Base-by-base conservation (phyloP, 805 yeast species). In the Sugiyamaella chiloensis region DNA sequence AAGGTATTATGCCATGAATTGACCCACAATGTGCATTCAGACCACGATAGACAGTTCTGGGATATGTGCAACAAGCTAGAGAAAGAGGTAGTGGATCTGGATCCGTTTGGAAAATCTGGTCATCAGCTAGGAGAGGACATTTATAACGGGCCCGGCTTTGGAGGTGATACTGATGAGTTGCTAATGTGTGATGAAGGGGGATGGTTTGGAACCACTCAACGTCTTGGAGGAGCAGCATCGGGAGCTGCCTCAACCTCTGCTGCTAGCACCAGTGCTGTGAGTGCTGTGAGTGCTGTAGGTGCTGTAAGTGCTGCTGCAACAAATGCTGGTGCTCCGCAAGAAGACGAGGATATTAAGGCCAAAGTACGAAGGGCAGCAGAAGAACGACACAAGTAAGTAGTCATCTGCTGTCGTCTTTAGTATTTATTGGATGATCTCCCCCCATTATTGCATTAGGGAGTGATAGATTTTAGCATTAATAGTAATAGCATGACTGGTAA, bases 1-100 rank as follows among this genome's bases (percentile, higher is more conserved):
- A 60, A 57, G 42, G 68, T 65, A 7, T 55, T 68, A 24, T 65
- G 71, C 47, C 73, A 68, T 46, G 73, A 68, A 46, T 58, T 68
- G 19, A 60, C 73, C 11, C 73, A 68, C 46, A 68, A 68, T 47
- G 64, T 58, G 6, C 57, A 62, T 41, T 48, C 58, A 5, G 70
- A 64, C 7, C 73, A 68, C 47, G 62, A 63, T 46, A 50, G 58
- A 14, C 48, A 60, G 43, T 68, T 68, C 46, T 65, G 70, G 70
- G 57, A 53, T 8, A 55, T 68, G 5, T 61, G 64, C 46, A 52
- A 54, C 40, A 51, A 37, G 30, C 60, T 69, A 27, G 71, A 69
- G 54, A 48, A 53, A 35, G 68, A 68, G 45, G 66, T 64, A 17
- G 53, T 62, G 12, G 52, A 49, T 6, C 35, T 62, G 40, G 63